Percentiles rank a stretch among this genome's conserved stretches.
phyloP scores from a whole-genome alignment of 352 stramenopile species.

The Pythium aphanidermatum region DNA sequence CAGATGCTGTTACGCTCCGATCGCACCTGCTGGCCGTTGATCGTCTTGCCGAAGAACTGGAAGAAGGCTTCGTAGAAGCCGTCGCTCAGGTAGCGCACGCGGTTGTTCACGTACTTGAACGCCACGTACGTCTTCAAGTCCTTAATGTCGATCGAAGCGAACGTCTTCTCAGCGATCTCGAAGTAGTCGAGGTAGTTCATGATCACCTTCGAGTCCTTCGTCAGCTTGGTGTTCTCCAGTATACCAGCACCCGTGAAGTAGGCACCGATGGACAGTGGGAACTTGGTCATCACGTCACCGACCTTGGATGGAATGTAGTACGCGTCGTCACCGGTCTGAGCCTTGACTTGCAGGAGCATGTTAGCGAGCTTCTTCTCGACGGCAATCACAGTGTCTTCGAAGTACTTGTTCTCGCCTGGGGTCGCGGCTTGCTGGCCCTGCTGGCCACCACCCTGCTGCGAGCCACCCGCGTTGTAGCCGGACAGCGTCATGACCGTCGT shows the following conservation, averaged over 20 bases:
- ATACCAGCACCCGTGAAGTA: constrained; percentile 40
- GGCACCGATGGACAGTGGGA: constrained; percentile 43
- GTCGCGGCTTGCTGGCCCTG: neutral
- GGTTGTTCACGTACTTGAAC: constrained; percentile 42
- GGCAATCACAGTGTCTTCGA: constrained; percentile 44
- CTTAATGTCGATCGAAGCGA: constrained; percentile 25
- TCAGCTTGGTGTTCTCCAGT: constrained; percentile 29
- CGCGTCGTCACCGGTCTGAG: constrained; percentile 57
- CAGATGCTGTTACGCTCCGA: constrained; percentile 65
- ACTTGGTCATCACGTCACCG: constrained; percentile 37
- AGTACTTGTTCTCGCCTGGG: constrained; percentile 6
- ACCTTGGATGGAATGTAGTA: constrained; percentile 80
- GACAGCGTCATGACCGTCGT: constrained; percentile 35
- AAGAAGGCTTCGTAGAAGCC: constrained; percentile 83
- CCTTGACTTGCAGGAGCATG: constrained; percentile 36
- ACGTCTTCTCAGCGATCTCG: constrained; percentile 32
- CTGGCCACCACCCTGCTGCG: neutral
- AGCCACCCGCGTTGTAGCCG: constrained; percentile 17
- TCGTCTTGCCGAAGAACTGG: constrained; percentile 75
- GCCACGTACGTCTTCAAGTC: constrained; percentile 54
- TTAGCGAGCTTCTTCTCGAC: constrained; percentile 65
- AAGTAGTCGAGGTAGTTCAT: constrained; percentile 51
- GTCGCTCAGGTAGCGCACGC: constrained; percentile 34
- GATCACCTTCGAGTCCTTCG: constrained; percentile 34
- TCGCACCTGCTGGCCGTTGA: constrained; percentile 61